Evolutionary conservation across 768 basidiomycete species (phyloP).

Genomic region (Clitopilus hobsonii): DNA sequence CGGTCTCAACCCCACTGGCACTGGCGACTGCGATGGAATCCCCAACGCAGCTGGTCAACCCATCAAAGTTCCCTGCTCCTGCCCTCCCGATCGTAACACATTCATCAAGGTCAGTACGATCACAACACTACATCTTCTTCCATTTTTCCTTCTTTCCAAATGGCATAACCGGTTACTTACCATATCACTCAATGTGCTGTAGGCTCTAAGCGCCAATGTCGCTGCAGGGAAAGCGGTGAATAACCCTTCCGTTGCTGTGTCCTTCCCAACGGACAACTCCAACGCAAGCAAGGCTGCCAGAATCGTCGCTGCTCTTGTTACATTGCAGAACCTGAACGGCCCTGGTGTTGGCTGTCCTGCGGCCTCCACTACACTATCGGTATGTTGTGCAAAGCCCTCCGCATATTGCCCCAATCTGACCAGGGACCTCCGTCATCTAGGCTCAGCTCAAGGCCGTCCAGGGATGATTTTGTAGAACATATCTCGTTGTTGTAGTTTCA

Average conservation of each 20-base stretch:
- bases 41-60: slow-evolving; percentile 47
- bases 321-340: slow-evolving; percentile 69
- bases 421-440: slow-evolving; percentile 4
- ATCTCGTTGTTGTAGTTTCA: background rate
- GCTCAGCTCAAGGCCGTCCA: slow-evolving; percentile 24
- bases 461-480: background rate
- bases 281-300: slow-evolving; percentile 51
- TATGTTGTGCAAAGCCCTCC: too few species aligned
- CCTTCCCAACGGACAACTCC: slow-evolving; percentile 62
- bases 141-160: too few species aligned
- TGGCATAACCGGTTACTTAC: too few species aligned
- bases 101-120: slow-evolving; percentile 40
- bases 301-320: slow-evolving; percentile 53
- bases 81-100: slow-evolving; percentile 50
- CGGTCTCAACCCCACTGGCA: slow-evolving; percentile 61
- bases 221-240: slow-evolving; percentile 59
- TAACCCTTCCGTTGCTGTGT: slow-evolving; percentile 48
- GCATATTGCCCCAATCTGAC: too few species aligned
- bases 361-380: slow-evolving; percentile 19
- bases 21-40: slow-evolving; percentile 66
- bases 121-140: too few species aligned
- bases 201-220: slow-evolving; percentile 52
- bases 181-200: background rate
- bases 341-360: slow-evolving; percentile 67
- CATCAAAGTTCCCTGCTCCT: slow-evolving; percentile 62